These are phyloP conservation scores for Trypanosoma vivax DNA, from an alignment of 208 protist genomes.

Conservation along the genomic window DNA sequence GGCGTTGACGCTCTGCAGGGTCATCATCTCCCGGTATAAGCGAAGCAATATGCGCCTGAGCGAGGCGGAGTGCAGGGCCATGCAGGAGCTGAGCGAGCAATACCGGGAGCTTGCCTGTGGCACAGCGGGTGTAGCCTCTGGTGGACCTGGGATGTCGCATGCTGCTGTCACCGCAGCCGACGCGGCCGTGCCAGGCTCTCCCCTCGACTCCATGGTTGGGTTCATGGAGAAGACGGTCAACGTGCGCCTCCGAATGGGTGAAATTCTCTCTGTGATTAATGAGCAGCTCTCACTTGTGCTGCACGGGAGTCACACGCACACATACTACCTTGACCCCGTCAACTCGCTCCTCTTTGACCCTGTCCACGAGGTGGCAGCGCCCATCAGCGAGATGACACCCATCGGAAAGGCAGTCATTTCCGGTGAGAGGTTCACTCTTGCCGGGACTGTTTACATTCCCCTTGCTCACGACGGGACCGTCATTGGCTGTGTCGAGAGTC, in stretches of 20 bases:
- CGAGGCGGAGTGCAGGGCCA: constrained; percentile 7
- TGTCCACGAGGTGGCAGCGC: constrained; percentile 43
- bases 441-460: constrained; percentile 58
- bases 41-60: constrained; percentile 3
- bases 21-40: constrained; percentile 13
- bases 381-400: constrained; percentile 34
- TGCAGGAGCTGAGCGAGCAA: background rate
- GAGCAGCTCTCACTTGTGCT: no score
- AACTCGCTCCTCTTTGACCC: constrained; percentile 52
- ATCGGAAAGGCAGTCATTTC: constrained; percentile 44
- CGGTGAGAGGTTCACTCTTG: constrained; percentile 27
- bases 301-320: no score
- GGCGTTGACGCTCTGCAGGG: constrained; percentile 8
- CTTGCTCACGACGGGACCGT: constrained; percentile 28
- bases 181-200: no score
- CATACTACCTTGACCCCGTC: constrained; percentile 39
- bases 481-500: constrained; percentile 57
- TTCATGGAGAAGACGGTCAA: no score
- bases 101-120: background rate
- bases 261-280: no score
- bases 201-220: no score
- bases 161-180: no score
- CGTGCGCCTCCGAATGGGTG: no score
- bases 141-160: no score
- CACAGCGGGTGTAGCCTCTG: no score